Base-by-base conservation (phyloP, 2,329 filamentous ascomycete genomes). In the Furcasterigmium furcatum region DNA sequence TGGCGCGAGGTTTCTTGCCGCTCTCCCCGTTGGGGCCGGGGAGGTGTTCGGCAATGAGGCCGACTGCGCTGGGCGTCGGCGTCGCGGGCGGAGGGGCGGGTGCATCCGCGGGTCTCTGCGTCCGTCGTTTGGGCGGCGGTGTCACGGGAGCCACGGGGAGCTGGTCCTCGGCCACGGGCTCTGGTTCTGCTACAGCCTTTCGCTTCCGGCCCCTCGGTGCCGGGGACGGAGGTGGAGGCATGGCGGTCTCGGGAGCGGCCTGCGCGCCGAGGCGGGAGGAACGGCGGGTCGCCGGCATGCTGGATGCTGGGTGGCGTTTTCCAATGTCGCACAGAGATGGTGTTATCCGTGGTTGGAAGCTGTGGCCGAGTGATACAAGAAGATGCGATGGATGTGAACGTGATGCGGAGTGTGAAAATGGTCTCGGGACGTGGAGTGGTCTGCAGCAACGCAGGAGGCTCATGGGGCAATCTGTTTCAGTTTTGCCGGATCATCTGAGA, bases 21-120 rank as follows among this genome's bases (percentile, higher is more conserved):
- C 55, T 60, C 18, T 55, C 56, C 47, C 50, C 42, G 29, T 51
- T 42, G 24, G 49, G 54, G 34, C n/a, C 18, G 34, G 18, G n/a
- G 9, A 63, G 53, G 34, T 58, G 49, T 36, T 67, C 61, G 30
- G 62, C 61, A 9, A 74, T 70, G 41, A 73, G 62, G 22, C 60
- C 62, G 12, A 65, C 67, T 36, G 65, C 68, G 48, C 63, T 67
- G n/a, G 74, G 71, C 2, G 73, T 76, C 1, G 74, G 73, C 5
- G 76, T 78, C 20, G 62, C 55, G 16, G 73, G 72, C 13, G 66
- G 65, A 22, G 59, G 59, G 8, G 53, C 45, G 24, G 30, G 20
- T 3, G 40, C 24, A 30, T 21, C 24, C 9, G 34, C 34, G 19
- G 46, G 51, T 35, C 47, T 49, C 43, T 56, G 51, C 20, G 52